phyloP scores from a whole-genome alignment of 495 filamentous ascomycete species.

The Lichenothelia convexa region DNA sequence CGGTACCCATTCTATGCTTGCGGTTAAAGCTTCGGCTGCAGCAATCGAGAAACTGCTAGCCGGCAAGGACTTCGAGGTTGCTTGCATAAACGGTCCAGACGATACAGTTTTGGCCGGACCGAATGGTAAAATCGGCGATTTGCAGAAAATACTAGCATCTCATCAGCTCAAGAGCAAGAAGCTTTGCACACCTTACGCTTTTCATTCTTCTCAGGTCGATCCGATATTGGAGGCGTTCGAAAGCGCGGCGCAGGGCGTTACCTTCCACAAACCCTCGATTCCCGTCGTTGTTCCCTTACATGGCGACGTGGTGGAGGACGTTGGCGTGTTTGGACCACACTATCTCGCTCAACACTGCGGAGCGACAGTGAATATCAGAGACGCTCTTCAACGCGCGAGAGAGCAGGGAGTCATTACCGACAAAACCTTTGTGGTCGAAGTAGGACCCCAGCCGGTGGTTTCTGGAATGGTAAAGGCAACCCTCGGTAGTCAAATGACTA shows the following conservation, averaged over 20 bases:
- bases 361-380: conserved; percentile 57
- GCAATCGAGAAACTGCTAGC: conserved; percentile 18
- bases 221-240: conserved; percentile 11
- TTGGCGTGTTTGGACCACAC: conserved; percentile 10
- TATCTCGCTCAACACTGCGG: conserved; percentile 54
- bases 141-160: conserved; percentile 4
- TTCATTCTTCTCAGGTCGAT: conserved; percentile 16
- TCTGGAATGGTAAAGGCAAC: conserved; percentile 13
- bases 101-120: conserved; percentile 35
- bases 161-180: conserved; percentile 2
- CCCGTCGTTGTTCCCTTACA: conserved; percentile 14
- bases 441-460: conserved; percentile 17
- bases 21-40: conserved; percentile 19
- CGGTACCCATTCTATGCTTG: conserved; percentile 32
- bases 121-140: conserved; percentile 13
- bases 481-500: conserved; percentile 24
- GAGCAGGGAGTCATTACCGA: conserved; percentile 5
- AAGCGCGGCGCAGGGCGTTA: conserved; percentile 2
- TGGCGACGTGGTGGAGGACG: conserved; percentile 10
- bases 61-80: conserved; percentile 23
- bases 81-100: conserved; percentile 33
- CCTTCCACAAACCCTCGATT: conserved; percentile 8
- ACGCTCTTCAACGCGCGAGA: conserved; percentile 38
- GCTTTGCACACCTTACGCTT: conserved; percentile 9
- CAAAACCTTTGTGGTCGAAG: conserved; percentile 13